A percentile compares a stretch with the other conserved stretches of the same genome.
phyloP scores from a whole-genome alignment of 177 flowering plant species.

The Telopea speciosissima region DNA sequence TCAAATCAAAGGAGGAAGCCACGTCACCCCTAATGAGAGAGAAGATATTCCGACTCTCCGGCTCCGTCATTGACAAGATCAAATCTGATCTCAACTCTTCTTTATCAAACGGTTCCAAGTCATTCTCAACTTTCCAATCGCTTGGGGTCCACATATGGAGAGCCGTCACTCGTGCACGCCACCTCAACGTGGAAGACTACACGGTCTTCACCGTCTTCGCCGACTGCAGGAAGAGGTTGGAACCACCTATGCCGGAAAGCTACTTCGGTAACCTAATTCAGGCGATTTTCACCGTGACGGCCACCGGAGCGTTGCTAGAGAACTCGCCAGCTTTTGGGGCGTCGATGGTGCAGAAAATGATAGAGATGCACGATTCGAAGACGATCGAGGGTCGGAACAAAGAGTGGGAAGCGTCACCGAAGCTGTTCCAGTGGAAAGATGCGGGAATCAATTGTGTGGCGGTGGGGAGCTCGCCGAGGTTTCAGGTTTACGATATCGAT shows the following conservation, averaged over 20 bases:
- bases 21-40: constrained; percentile 44
- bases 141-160: constrained; percentile 73
- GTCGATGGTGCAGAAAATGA: constrained; percentile 37
- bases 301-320: constrained; percentile 36
- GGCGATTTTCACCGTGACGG: constrained; percentile 61
- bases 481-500: constrained; percentile 79
- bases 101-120: constrained; percentile 34
- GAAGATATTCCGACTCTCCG: constrained; percentile 79
- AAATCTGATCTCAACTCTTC: constrained; percentile 50
- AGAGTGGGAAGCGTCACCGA: constrained; percentile 56
- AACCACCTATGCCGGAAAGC: constrained; percentile 77
- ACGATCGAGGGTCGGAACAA: constrained; percentile 48
- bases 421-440: constrained; percentile 59
- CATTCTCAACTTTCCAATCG: constrained; percentile 63
- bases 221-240: constrained; percentile 77
- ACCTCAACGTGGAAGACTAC: constrained; percentile 60
- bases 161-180: constrained; percentile 64
- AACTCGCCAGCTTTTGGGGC: constrained; percentile 45
- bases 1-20: no score
- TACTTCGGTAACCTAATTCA: constrained; percentile 90
- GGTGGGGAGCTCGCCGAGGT: constrained; percentile 93
- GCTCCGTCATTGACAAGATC: constrained; percentile 50
- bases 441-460: constrained; percentile 90
- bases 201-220: constrained; percentile 83
- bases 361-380: constrained; percentile 41